Percentiles rank a stretch among this genome's conserved stretches.
Conservation (phyloP, 176 grass and related monocot species). For the Secale cereale region DNA sequence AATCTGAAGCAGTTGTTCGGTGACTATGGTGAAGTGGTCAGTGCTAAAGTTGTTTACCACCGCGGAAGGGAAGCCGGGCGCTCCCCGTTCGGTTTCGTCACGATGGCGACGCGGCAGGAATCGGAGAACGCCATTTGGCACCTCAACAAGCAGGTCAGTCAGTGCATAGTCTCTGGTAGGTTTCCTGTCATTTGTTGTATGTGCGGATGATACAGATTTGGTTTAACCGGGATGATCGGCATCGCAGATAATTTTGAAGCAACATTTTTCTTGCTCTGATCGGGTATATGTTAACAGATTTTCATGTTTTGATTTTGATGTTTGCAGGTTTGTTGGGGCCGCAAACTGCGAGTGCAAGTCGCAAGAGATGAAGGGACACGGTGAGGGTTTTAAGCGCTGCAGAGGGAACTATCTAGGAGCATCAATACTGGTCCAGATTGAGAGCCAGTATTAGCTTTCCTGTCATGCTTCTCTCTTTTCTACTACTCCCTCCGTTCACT, state of each 20-base stretch:
- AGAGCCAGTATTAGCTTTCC: background rate
- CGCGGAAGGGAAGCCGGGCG: constrained; percentile 51
- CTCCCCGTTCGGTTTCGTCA: constrained; percentile 72
- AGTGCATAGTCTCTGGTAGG: constrained; percentile 1
- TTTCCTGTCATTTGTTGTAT: background rate
- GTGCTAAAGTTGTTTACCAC: constrained; percentile 53
- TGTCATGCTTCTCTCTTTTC: background rate
- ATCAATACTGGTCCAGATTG: constrained; percentile 6
- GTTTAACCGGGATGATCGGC: background rate
- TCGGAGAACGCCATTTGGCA: constrained; percentile 74
- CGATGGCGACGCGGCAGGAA: constrained; percentile 65
- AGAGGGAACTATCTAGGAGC: too few species aligned
- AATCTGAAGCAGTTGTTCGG: constrained; percentile 73
- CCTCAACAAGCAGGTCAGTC: constrained; percentile 73
- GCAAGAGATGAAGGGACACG: background rate
- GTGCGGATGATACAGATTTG: background rate
- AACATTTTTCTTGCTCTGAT: too few species aligned
- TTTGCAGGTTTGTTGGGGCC: background rate
- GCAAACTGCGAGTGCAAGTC: background rate
- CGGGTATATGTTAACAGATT: background rate
- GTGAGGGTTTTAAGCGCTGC: background rate
- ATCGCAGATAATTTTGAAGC: too few species aligned
- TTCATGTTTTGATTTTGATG: background rate
- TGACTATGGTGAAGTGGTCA: constrained; percentile 68
- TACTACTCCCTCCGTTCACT: too few species aligned